phyloP scores from a whole-genome alignment of 495 filamentous ascomycete genomes.

The Annulohypoxylon nitens region DNA sequence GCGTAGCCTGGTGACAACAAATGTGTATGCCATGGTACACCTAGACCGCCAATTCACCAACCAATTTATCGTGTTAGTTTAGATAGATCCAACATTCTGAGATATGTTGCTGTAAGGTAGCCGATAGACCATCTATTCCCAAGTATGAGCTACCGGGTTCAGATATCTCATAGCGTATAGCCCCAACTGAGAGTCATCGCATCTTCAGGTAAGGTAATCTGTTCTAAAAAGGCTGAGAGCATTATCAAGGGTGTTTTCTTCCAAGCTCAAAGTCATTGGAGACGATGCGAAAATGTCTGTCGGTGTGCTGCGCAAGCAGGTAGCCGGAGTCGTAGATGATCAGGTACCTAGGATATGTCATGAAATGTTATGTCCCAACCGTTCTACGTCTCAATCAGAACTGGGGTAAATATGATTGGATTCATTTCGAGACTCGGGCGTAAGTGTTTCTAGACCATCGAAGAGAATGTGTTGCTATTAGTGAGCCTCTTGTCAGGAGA shows the following conservation, averaged over 20 bases:
- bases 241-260: too few relatives aligned
- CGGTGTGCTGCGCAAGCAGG: too few relatives aligned
- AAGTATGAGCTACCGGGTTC: background rate
- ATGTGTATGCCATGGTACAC: too few relatives aligned
- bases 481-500: background rate
- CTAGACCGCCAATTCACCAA: too few relatives aligned
- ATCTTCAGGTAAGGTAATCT: background rate
- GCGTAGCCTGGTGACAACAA: background rate
- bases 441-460: background rate
- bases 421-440: background rate
- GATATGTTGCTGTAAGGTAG: too few relatives aligned
- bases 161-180: background rate
- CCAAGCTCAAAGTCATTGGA: too few relatives aligned
- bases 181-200: background rate
- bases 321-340: background rate
- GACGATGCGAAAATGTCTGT: too few relatives aligned
- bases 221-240: background rate
- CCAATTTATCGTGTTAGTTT: too few relatives aligned
- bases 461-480: background rate
- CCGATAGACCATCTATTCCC: background rate
- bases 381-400: background rate
- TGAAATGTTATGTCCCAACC: background rate
- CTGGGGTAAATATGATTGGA: background rate
- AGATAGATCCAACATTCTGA: too few relatives aligned
- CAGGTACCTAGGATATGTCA: background rate